Percentiles rank a stretch among this genome's conserved stretches.
These are phyloP conservation scores for Phanerodontia chrysosporium DNA, from an alignment of 768 basidiomycete genomes.

Conservation along the genomic window DNA sequence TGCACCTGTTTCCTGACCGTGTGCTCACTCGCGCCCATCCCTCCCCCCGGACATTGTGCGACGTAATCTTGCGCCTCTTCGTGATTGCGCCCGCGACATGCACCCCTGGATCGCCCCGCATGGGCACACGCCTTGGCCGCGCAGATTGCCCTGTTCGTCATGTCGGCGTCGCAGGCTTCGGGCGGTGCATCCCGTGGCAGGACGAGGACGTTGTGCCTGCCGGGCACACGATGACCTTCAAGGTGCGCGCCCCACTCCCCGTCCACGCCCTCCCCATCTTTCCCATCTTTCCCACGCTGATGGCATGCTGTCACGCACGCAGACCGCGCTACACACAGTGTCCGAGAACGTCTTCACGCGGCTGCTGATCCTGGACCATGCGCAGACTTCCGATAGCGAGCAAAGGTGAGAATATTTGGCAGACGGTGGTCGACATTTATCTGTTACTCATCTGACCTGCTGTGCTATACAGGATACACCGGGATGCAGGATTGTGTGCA, in stretches of 20 bases:
- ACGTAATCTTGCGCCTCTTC: not conserved
- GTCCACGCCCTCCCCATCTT: not conserved
- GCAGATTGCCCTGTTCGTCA: conserved; percentile 53
- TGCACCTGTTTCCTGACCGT: not conserved
- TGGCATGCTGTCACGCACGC: too few species aligned
- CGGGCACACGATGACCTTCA: conserved; percentile 35
- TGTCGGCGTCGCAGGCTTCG: conserved; percentile 57
- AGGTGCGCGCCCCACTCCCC: conserved; percentile 10
- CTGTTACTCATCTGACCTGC: too few species aligned
- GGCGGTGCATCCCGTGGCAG: conserved; percentile 45
- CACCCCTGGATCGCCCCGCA: not conserved
- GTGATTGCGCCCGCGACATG: not conserved
- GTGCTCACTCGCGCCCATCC: not conserved
- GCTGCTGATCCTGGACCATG: conserved; percentile 23
- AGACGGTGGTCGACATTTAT: too few species aligned
- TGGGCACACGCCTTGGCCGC: too few species aligned
- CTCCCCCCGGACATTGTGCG: too few species aligned
- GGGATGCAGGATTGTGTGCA: too few species aligned
- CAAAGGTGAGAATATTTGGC: too few species aligned
- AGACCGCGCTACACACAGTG: conserved; percentile 26
- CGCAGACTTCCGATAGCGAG: too few species aligned
- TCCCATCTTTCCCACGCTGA: not conserved
- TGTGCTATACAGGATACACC: too few species aligned
- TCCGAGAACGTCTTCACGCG: conserved; percentile 24
- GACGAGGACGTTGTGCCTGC: conserved; percentile 37